Percentiles rank a stretch among this genome's conserved stretches.
Conservation (phyloP, 1,284 basidiomycete species). For the Leccinum subatratum region DNA sequence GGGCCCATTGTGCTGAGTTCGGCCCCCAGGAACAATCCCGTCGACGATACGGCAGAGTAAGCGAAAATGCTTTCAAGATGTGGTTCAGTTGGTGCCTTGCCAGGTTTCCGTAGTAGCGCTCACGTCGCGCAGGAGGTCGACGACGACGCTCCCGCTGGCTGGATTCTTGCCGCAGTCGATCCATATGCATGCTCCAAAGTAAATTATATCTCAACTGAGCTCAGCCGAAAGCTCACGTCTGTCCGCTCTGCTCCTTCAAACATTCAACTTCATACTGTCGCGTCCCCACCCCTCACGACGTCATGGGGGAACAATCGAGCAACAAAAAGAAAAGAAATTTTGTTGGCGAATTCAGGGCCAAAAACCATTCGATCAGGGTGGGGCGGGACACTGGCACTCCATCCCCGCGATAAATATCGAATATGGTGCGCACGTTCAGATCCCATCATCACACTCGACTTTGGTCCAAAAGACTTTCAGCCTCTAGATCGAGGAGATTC, state of each 20-base stretch:
- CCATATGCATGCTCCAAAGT: neutral
- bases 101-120: neutral
- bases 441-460: neutral
- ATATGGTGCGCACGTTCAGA: neutral
- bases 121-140: neutral
- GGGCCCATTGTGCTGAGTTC: neutral
- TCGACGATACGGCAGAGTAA: neutral
- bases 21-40: neutral
- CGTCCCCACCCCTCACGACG: neutral
- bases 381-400: neutral
- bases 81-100: neutral
- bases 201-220: neutral
- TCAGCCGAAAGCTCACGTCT: neutral
- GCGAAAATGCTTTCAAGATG: neutral
- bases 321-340: neutral
- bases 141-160: neutral
- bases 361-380: neutral
- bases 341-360: neutral
- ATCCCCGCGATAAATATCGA: neutral
- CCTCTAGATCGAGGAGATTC: neutral
- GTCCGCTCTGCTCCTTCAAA: neutral
- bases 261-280: neutral
- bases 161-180: neutral
- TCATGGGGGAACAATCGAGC: neutral
- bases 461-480: neutral